Evolutionary conservation across 1,284 basidiomycete genomes (phyloP).

Genomic region (Wallemia mellicola): DNA sequence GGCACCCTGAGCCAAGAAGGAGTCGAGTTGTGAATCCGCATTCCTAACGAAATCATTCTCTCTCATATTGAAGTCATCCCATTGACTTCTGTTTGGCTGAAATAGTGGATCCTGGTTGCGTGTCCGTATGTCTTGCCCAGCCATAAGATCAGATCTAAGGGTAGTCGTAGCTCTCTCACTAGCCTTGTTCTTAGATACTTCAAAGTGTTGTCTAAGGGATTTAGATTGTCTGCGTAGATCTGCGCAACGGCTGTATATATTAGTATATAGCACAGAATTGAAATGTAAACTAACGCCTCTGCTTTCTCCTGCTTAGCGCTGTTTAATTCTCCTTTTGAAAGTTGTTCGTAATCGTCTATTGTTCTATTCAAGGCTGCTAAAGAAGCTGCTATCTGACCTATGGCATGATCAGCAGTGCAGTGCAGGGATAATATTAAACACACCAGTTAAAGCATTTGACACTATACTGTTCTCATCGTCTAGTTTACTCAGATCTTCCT

Average conservation of each 20-base stretch:
- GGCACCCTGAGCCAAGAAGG: constrained; percentile 63
- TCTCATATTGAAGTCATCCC: constrained; percentile 44
- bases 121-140: not conserved
- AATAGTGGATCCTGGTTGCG: constrained; percentile 19
- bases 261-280: not conserved
- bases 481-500: not conserved
- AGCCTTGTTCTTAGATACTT: not conserved
- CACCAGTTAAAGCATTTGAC: not conserved
- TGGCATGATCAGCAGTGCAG: not conserved
- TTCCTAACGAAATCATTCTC: constrained; percentile 65
- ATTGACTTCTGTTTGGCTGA: constrained; percentile 10
- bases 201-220: not conserved
- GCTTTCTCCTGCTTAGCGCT: constrained; percentile 85
- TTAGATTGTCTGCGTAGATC: not conserved
- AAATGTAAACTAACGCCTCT: constrained; percentile 30
- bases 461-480: not conserved
- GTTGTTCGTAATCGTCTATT: constrained; percentile 80
- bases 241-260: not conserved
- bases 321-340: constrained; percentile 78
- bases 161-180: not conserved
- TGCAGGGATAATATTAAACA: too few relatives aligned
- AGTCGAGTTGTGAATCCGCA: constrained; percentile 48
- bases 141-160: not conserved
- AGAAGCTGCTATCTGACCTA: constrained; percentile 81
- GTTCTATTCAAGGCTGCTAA: constrained; percentile 70